Base-by-base conservation (phyloP, 768 basidiomycete genomes). In the Myochromella boudieri region DNA sequence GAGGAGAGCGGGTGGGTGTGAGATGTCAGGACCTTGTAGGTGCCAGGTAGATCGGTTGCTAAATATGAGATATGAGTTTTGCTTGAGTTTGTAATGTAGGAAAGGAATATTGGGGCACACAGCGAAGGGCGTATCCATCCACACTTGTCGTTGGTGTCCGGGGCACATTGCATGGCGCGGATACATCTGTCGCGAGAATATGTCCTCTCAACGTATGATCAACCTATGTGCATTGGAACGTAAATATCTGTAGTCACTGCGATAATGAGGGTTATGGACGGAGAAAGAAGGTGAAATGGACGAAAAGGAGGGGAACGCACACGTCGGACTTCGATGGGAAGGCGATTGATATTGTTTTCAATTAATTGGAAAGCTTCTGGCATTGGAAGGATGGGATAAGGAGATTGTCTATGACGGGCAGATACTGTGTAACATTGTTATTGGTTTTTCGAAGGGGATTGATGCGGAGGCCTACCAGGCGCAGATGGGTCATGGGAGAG, bases 51-150 rank as follows among this genome's bases (percentile, higher is more conserved):
- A 52, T 87, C 80, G 42, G 77, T 74, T 4, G 85, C 88, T 91
- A 52, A 31, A n/a, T 31, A 8, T 8, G 9, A 31, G 29, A 8
- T 31, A n/a, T 8, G n/a, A 31, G 28, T 29, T 29, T 29, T 14
- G 8, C 8, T 8, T 29, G 28, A 29, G 28, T 8, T 14, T 29
- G 8, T 29, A 29, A 14, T 8, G 14, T 29, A 8, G 8, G 14
- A 14, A 29, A 29, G 14, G 28, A 29, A 8, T 14, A 14, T 29
- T 29, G 33, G 33, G 5, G 15, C 15, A 24, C 57, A 89, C 88
- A 82, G 48, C 80, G 72, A 1, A 94, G 64, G 4, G 92, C 92
- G 60, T 95, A 95, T 0, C 92, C 92, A 61, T 95, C 92, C 9
- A 92, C 91, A 54, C 82, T 94, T 4, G 92, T 92, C 1, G 88